A percentile compares a stretch with the other conserved stretches of the same genome.
Evolutionary conservation across 306 rosid species (phyloP).

Genomic region (Acmispon strigosus): DNA sequence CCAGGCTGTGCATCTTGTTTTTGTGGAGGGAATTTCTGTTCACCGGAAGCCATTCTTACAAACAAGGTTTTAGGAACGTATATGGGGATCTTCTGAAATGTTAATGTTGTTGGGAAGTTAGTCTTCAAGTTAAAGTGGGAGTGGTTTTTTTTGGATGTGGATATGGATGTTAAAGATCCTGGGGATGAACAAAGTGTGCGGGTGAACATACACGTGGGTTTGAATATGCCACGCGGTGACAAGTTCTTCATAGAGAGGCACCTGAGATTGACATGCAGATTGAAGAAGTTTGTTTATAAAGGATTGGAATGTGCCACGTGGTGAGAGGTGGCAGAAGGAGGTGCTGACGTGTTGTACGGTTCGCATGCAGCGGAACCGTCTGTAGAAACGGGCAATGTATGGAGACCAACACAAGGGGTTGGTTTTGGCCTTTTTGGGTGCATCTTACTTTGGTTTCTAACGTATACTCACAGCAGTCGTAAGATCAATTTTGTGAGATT

Average conservation of each 20-base stretch:
- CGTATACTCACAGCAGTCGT: no score
- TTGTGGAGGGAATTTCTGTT: conserved; percentile 52
- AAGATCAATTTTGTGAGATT: no score
- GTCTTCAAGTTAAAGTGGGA: background rate
- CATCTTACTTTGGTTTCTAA: no score
- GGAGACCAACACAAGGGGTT: background rate
- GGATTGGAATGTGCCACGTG: conserved; percentile 14
- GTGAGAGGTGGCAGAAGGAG: conserved; percentile 22
- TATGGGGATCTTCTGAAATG: background rate
- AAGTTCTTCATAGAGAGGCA: background rate
- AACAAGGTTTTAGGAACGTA: background rate
- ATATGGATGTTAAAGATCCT: background rate
- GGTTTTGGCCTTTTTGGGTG: no score
- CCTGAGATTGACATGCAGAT: background rate
- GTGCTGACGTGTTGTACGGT: conserved; percentile 11
- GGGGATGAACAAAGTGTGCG: conserved; percentile 5
- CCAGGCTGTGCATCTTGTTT: conserved; percentile 68
- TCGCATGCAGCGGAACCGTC: conserved; percentile 25
- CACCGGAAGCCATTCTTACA: conserved; percentile 62
- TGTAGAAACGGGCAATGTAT: background rate
- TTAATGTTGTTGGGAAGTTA: background rate
- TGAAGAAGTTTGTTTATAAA: background rate
- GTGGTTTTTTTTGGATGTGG: background rate
- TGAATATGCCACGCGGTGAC: no score
- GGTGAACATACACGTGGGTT: background rate